A percentile compares a stretch with the other conserved stretches of the same genome.
Evolutionary conservation across 306 rosid genomes (phyloP).

Genomic region (Gleditsia sinensis): DNA sequence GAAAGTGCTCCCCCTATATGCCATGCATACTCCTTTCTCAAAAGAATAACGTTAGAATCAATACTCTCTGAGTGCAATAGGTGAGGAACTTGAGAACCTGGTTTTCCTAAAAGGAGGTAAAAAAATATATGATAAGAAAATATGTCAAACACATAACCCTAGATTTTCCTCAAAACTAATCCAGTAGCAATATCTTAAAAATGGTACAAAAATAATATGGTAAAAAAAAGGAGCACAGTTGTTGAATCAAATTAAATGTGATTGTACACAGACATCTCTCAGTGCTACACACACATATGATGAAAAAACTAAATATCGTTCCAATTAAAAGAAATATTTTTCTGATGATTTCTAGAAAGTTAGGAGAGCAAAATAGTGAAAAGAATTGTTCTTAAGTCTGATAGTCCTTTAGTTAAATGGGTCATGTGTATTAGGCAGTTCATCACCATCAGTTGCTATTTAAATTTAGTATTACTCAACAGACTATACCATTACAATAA

Average conservation of each 20-base stretch:
- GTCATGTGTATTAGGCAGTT: no score
- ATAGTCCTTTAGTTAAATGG: no score
- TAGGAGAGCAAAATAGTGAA: neutral
- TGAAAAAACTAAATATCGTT: neutral
- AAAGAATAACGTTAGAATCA: constrained; percentile 53
- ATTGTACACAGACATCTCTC: neutral
- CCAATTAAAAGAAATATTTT: neutral
- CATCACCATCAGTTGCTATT: constrained; percentile 7
- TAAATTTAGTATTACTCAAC: neutral
- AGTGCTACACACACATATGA: neutral
- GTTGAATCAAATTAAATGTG: constrained; percentile 13
- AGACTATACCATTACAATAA: neutral
- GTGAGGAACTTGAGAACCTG: constrained; percentile 73
- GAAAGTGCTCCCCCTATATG: constrained; percentile 92
- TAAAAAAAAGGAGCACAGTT: neutral
- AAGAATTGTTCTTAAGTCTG: constrained; percentile 15
- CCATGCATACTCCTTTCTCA: constrained; percentile 88
- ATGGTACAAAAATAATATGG: constrained; percentile 2
- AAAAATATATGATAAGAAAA: constrained; percentile 31
- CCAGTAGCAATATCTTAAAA: neutral
- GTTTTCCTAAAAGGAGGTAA: constrained; percentile 54
- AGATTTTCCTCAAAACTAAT: constrained; percentile 25
- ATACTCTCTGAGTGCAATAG: constrained; percentile 49
- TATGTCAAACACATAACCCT: constrained; percentile 8
- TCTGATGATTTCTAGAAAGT: neutral